These are phyloP conservation scores for Phaseolus lunatus DNA, from an alignment of 306 rosid species.

Conservation along the genomic window DNA sequence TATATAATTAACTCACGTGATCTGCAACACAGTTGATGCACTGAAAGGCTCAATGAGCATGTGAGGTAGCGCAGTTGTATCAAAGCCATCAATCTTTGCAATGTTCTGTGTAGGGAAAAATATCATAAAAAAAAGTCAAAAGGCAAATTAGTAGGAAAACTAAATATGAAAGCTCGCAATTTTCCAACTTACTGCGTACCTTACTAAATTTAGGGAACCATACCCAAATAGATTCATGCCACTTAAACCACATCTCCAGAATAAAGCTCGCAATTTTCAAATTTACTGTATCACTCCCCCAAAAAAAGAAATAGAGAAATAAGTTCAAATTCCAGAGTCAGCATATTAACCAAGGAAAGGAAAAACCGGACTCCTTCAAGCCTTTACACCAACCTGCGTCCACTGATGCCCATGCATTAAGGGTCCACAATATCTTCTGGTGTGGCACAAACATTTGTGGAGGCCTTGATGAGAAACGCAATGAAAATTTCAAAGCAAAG, in stretches of 20 bases:
- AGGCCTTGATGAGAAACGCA: slow-evolving; percentile 81
- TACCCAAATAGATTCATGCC: slow-evolving; percentile 93
- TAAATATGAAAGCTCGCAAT: not conserved
- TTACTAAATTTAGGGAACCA: slow-evolving; percentile 57
- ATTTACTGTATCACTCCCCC: slow-evolving; percentile 50
- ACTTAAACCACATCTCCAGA: slow-evolving; percentile 88
- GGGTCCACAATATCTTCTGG: slow-evolving; percentile 74
- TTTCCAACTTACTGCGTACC: slow-evolving; percentile 45
- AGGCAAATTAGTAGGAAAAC: not conserved
- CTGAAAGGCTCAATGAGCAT: slow-evolving; percentile 69
- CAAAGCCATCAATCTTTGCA: slow-evolving; percentile 54
- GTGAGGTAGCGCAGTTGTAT: slow-evolving; percentile 59
- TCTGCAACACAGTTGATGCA: slow-evolving; percentile 73
- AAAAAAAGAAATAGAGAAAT: not conserved
- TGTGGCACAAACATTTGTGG: slow-evolving; percentile 89
- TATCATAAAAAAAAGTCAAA: slow-evolving; percentile 1
- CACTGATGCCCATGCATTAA: slow-evolving; percentile 61
- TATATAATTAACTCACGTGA: slow-evolving; percentile 63
- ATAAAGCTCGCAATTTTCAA: slow-evolving; percentile 65
- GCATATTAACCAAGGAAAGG: slow-evolving; percentile 18
- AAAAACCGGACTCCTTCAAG: not conserved
- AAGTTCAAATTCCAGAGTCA: slow-evolving; percentile 7
- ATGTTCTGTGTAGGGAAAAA: slow-evolving; percentile 56
- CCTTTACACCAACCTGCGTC: slow-evolving; percentile 66
- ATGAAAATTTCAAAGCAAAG: slow-evolving; percentile 63